Percentiles rank a stretch among this genome's conserved stretches.
Evolutionary conservation across 176 grass and related monocot species (phyloP).

Genomic region (Aegilops longissima): DNA sequence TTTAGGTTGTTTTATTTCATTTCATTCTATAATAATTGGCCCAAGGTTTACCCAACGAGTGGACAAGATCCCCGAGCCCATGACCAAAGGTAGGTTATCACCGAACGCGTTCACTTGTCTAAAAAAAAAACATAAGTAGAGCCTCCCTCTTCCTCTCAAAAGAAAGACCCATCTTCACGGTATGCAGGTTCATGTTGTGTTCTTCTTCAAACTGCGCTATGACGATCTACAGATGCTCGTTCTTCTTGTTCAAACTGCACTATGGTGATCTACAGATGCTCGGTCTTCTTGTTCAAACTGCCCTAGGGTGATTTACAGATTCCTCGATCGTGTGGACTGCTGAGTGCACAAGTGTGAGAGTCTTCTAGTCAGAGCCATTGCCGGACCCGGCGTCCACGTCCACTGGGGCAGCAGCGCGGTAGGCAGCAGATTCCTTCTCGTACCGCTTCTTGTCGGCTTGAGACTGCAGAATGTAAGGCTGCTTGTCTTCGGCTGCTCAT

Average conservation of each 20-base stretch:
- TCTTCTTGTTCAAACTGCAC: background rate
- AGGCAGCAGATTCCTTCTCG: slow-evolving; percentile 62
- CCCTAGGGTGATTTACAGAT: background rate
- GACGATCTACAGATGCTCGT: background rate
- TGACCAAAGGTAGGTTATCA: too few relatives aligned
- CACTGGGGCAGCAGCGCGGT: slow-evolving; percentile 47
- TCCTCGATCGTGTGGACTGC: background rate
- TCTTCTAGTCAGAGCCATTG: slow-evolving; percentile 58
- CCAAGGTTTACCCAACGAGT: background rate
- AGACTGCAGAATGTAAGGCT: slow-evolving; percentile 64
- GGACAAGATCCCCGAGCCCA: background rate
- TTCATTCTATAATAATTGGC: background rate
- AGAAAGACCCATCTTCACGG: too few relatives aligned
- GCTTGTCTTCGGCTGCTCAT: slow-evolving; percentile 69
- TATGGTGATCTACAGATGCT: background rate
- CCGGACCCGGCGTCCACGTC: slow-evolving; percentile 42
- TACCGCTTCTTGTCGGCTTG: slow-evolving; percentile 74
- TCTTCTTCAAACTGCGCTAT: background rate
- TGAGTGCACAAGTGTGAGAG: background rate
- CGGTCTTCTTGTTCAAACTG: background rate
- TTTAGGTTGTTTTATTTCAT: too few relatives aligned
- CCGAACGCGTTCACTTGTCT: too few relatives aligned
- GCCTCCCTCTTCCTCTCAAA: too few relatives aligned
- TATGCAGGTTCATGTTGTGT: background rate
- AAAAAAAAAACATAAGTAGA: too few relatives aligned